Conservation (phyloP, 2,329 filamentous ascomycete species). For the Ceratocystis papillata region DNA sequence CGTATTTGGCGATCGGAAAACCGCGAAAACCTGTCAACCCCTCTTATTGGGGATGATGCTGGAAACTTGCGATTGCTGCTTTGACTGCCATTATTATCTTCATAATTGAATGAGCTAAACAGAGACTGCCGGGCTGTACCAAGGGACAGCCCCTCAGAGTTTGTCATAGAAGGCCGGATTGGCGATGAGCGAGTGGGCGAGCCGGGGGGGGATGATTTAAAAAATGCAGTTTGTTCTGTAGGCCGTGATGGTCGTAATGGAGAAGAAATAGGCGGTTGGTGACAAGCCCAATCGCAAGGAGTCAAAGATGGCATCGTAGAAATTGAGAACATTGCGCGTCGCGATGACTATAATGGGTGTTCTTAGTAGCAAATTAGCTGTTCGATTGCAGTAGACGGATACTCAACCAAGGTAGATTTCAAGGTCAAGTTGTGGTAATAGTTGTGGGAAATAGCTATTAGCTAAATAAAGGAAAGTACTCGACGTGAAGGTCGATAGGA, state of each 20-base stretch:
- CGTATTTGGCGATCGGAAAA: slow-evolving; percentile 48
- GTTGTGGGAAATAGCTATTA: not conserved
- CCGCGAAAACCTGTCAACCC: slow-evolving; percentile 31
- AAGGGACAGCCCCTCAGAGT: slow-evolving; percentile 28
- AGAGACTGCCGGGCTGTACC: slow-evolving; percentile 30
- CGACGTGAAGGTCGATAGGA: not conserved
- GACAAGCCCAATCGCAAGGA: slow-evolving; percentile 35
- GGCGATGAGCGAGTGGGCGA: slow-evolving; percentile 19
- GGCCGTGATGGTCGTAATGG: slow-evolving; percentile 49
- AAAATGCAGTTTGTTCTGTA: slow-evolving; percentile 13
- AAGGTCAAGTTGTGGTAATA: not conserved
- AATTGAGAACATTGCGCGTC: slow-evolving; percentile 35
- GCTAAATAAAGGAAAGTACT: not conserved
- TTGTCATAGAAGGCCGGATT: slow-evolving; percentile 30
- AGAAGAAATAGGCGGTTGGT: slow-evolving; percentile 35
- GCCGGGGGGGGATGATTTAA: slow-evolving; percentile 20
- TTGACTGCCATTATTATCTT: not conserved
- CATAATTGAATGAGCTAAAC: slow-evolving; percentile 11
- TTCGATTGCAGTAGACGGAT: not conserved
- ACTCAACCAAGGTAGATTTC: slow-evolving; percentile 6
- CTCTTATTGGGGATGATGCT: slow-evolving; percentile 14
- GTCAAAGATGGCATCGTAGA: slow-evolving; percentile 37
- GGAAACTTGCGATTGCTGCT: not conserved
- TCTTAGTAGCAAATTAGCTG: not conserved
- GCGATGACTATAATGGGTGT: slow-evolving; percentile 8